These are phyloP conservation scores for Cladorrhinum sp. DNA, from an alignment of 2,329 filamentous ascomycete genomes.

Conservation along the genomic window DNA sequence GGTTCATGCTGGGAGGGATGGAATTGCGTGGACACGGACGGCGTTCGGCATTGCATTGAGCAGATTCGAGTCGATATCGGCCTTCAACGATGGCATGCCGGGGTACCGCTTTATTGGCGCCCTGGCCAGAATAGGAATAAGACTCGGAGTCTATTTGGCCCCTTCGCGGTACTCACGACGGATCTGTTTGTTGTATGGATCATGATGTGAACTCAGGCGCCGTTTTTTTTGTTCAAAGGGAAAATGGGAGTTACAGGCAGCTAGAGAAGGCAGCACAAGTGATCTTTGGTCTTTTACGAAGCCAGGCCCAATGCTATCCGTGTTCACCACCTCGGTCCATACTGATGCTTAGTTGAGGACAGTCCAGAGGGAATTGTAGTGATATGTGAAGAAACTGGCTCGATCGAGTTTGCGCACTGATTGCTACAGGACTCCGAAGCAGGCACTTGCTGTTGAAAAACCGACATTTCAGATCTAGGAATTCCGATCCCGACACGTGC, in stretches of 20 bases:
- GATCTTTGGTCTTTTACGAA: slow-evolving; percentile 16
- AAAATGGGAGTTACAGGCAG: slow-evolving; percentile 16
- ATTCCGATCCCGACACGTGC: too few relatives aligned
- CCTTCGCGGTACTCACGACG: slow-evolving; percentile 20
- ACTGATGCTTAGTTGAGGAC: background rate
- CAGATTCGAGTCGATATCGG: slow-evolving; percentile 28
- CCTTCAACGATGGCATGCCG: slow-evolving; percentile 26
- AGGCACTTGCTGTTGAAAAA: too few relatives aligned
- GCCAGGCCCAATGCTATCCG: slow-evolving; percentile 18
- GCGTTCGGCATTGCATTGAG: slow-evolving; percentile 32
- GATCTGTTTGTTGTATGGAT: slow-evolving; percentile 16
- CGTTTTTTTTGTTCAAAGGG: slow-evolving; percentile 8
- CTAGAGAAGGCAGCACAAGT: slow-evolving; percentile 22
- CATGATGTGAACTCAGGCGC: slow-evolving; percentile 21
- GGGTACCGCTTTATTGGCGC: slow-evolving; percentile 20
- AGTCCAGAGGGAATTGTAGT: background rate
- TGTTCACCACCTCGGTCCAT: slow-evolving; percentile 13
- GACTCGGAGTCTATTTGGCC: slow-evolving; percentile 26
- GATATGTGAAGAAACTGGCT: background rate
- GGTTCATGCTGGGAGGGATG: slow-evolving; percentile 31
- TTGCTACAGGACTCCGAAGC: too few relatives aligned
- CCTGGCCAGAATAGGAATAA: slow-evolving; percentile 29
- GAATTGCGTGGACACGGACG: slow-evolving; percentile 30
- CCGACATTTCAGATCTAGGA: too few relatives aligned
- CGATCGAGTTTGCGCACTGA: background rate